Percentiles rank a stretch among this genome's conserved stretches.
phyloP scores from a whole-genome alignment of 2,329 filamentous ascomycete genomes.

The Exophiala alcalophila region DNA sequence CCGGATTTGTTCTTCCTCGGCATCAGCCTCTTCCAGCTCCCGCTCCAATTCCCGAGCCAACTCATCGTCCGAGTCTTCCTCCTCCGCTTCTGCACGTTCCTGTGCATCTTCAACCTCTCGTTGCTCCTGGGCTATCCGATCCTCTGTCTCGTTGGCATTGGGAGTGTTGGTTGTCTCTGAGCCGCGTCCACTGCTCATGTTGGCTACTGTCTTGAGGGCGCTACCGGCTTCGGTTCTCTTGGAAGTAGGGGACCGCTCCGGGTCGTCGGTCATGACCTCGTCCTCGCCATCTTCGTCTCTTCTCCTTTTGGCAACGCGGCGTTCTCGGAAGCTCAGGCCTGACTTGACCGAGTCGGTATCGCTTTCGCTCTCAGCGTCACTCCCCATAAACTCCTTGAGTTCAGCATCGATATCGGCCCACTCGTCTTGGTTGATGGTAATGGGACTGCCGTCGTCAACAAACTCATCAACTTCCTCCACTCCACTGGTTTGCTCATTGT shows the following conservation, averaged over 20 bases:
- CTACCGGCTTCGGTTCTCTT: slow-evolving; percentile 31
- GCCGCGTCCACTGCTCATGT: slow-evolving; percentile 15
- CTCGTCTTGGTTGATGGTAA: slow-evolving; percentile 60
- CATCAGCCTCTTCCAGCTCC: slow-evolving; percentile 50
- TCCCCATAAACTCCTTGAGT: slow-evolving; percentile 66
- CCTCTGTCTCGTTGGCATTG: slow-evolving; percentile 21
- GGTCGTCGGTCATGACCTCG: slow-evolving; percentile 43
- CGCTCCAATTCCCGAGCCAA: slow-evolving; percentile 57
- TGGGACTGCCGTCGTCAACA: slow-evolving; percentile 35
- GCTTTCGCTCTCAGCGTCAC: slow-evolving; percentile 50
- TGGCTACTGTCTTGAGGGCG: slow-evolving; percentile 22
- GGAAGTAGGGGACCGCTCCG: slow-evolving; percentile 24
- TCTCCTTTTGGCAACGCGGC: slow-evolving; percentile 42
- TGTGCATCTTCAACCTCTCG: slow-evolving; percentile 34
- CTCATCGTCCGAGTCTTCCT: slow-evolving; percentile 46
- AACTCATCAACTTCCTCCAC: slow-evolving; percentile 43
- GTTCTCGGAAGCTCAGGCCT: slow-evolving; percentile 27
- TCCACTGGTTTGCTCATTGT: slow-evolving; percentile 45
- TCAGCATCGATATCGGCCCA: slow-evolving; percentile 68
- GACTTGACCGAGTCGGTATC: slow-evolving; percentile 43
- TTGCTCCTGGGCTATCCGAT: slow-evolving; percentile 31
- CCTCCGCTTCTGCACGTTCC: slow-evolving; percentile 33
- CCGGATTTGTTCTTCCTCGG: slow-evolving; percentile 14
- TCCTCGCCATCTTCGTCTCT: slow-evolving; percentile 55
- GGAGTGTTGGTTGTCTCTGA: slow-evolving; percentile 18